Conservation (phyloP, 306 rosid genomes). For the Glycine latifolia region DNA sequence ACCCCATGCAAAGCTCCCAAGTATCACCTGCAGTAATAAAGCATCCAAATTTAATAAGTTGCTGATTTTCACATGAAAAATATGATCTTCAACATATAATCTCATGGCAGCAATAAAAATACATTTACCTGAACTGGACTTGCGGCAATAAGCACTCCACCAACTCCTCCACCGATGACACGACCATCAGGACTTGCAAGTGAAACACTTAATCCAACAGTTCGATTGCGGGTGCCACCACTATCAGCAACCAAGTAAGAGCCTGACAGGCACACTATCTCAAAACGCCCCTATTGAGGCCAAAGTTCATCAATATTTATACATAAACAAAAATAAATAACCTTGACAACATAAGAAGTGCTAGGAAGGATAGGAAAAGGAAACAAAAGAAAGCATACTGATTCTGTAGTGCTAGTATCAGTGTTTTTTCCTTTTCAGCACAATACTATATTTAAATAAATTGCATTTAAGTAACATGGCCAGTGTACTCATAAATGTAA, state of each 20-base stretch:
- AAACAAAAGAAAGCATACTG: conserved; percentile 9
- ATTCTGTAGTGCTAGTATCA: neutral
- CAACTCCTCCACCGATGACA: conserved; percentile 91
- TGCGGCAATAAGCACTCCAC: conserved; percentile 90
- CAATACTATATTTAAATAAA: no score
- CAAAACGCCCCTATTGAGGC: conserved; percentile 81
- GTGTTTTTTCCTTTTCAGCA: no score
- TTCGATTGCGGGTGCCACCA: conserved; percentile 68
- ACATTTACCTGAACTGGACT: conserved; percentile 82
- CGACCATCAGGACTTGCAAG: conserved; percentile 96
- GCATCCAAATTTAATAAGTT: neutral
- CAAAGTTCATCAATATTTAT: conserved; percentile 36
- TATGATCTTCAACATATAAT: conserved; percentile 4
- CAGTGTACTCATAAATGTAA: neutral
- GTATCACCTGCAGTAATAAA: conserved; percentile 65
- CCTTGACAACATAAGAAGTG: neutral
- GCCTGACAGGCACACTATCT: conserved; percentile 89
- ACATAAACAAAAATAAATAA: neutral
- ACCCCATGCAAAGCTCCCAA: conserved; percentile 95
- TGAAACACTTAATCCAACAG: conserved; percentile 77
- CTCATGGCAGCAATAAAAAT: conserved; percentile 3
- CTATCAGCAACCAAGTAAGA: conserved; percentile 73
- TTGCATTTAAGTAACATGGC: neutral
- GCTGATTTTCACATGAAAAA: neutral
- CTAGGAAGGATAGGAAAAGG: neutral